Evolutionary conservation across 768 basidiomycete genomes (phyloP), one percentile per base, ranked within the genome.

Genomic region (Flagelloscypha sp.): DNA sequence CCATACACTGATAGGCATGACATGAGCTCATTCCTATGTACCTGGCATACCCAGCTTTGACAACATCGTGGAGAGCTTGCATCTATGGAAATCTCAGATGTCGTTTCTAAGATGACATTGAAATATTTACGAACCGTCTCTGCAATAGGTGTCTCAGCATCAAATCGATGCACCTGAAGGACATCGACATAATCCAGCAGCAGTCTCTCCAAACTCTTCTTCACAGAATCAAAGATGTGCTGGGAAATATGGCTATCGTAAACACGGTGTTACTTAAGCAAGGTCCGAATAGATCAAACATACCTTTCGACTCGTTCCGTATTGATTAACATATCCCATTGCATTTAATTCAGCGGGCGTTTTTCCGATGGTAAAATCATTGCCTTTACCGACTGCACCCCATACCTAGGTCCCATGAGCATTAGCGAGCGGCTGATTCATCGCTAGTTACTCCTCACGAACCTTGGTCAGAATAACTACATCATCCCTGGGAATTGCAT

Each of bases 181-280:
- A 86, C 57, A 48, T 87, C 86, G 47, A 88, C 66, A 43, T 85
- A 84, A 34, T 87, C 84, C 18, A 84, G 53, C 30, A 84, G 78
- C 2, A 88, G 64, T 11, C 84, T 67, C 49, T 80, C 56, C 40
- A 87, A 54, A 29, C 74, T 74, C 11, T 61, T 57, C 47, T 78
- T 76, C 22, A 81, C 71, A 0, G 74, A 61, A 22, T 79, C 79
- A 45, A 88, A 87, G 24, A 87, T 84, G 47, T 79, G 74, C 76
- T 85, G 30, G 35, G 30, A 27, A 15, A 20, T 23, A 55, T n/a
- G n/a, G n/a, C n/a, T n/a, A n/a, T n/a, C n/a, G n/a, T n/a, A n/a
- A n/a, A n/a, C n/a, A n/a, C n/a, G n/a, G n/a, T n/a, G n/a, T n/a
- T n/a, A n/a, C n/a, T n/a, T n/a, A n/a, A n/a, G n/a, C 13, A 18